Conservation (phyloP, 257 asterid species). For the Solanum chmielewskii region DNA sequence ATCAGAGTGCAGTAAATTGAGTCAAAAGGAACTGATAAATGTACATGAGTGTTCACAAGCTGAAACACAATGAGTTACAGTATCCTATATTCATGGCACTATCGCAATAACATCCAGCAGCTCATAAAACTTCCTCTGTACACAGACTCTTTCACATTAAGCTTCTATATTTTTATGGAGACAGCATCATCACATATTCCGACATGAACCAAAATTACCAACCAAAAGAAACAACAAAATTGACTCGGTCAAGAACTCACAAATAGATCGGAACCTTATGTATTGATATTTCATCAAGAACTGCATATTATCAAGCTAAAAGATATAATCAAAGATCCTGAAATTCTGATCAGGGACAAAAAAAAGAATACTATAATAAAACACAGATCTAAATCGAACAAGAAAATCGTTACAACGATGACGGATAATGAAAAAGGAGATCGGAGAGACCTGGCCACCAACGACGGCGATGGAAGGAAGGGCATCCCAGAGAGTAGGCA, state of each 20-base stretch:
- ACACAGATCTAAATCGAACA: background rate
- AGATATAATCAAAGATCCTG: background rate
- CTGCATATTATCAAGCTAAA: background rate
- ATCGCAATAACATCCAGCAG: background rate
- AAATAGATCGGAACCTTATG: background rate
- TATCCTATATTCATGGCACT: background rate
- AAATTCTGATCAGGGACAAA: background rate
- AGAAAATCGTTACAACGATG: background rate
- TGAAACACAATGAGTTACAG: background rate
- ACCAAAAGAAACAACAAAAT: background rate
- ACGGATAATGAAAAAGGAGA: background rate
- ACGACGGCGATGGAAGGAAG: constrained; percentile 93
- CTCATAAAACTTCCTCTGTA: background rate
- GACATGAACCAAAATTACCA: background rate
- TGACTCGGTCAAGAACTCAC: background rate
- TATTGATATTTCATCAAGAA: background rate
- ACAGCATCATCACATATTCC: background rate
- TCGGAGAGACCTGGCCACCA: constrained; percentile 77
- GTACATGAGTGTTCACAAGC: background rate
- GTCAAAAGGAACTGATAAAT: background rate
- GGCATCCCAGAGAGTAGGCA: constrained; percentile 98
- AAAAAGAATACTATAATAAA: background rate
- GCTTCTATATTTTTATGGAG: background rate
- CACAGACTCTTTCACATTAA: background rate
- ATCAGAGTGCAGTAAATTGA: background rate